A percentile compares a stretch with the other conserved stretches of the same genome.
These are phyloP conservation scores for Fusarium tricinctum DNA, from an alignment of 2,329 filamentous ascomycete species.

Conservation along the genomic window DNA sequence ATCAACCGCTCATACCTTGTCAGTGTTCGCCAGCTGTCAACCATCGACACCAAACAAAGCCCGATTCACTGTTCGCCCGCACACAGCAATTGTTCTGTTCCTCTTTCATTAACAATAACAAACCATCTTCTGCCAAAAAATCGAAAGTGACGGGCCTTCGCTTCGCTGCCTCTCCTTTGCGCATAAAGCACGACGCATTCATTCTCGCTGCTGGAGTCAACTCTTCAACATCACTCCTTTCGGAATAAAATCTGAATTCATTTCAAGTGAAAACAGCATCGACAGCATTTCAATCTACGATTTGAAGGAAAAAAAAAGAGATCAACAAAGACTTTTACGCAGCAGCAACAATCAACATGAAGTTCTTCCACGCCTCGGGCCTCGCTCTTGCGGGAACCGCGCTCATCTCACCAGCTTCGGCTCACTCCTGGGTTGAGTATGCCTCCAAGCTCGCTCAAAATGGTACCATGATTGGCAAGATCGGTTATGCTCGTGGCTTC, in stretches of 20 bases:
- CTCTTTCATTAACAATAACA: conserved; percentile 29
- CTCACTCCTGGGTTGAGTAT: conserved; percentile 88
- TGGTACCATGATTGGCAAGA: conserved; percentile 77
- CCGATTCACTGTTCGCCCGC: conserved; percentile 34
- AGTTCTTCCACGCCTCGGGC: conserved; percentile 30
- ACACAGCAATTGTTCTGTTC: conserved; percentile 33
- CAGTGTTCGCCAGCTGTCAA: conserved; percentile 46
- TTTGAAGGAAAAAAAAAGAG: conserved; percentile 5
- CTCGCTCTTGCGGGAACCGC: conserved; percentile 45
- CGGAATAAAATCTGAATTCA: conserved; percentile 26
- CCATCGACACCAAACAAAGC: conserved; percentile 19
- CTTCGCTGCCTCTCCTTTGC: conserved; percentile 38
- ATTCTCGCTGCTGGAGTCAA: conserved; percentile 32
- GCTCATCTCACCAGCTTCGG: conserved; percentile 57
- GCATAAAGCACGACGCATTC: conserved; percentile 36
- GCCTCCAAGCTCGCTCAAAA: conserved; percentile 78
- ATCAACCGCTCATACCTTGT: conserved; percentile 15
- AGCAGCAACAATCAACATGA: conserved; percentile 42
- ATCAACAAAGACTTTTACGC: conserved; percentile 10
- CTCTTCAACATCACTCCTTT: conserved; percentile 33
- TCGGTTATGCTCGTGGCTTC: conserved; percentile 83
- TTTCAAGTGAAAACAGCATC: conserved; percentile 20
- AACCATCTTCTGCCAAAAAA: conserved; percentile 24
- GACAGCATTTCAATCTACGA: conserved; percentile 13
- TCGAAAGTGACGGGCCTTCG: conserved; percentile 34